Conservation (phyloP, 495 filamentous ascomycete species). For the Mycothermus thermophilus region DNA sequence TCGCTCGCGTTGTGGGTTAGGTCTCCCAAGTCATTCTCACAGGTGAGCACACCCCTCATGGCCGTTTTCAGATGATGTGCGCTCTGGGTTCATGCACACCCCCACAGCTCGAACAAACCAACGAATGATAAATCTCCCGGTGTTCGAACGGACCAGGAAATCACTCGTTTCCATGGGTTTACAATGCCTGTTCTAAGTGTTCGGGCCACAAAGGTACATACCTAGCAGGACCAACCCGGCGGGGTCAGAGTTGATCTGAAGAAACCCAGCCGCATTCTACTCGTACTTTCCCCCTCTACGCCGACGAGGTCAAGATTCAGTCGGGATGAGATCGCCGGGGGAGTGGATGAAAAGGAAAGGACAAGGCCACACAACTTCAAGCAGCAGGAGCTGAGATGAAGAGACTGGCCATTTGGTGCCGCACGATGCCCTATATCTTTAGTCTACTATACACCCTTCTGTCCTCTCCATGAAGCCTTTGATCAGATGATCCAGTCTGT, state of each 20-base stretch:
- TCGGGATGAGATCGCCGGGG: too few species aligned
- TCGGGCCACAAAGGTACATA: too few species aligned
- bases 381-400: conserved; percentile 13
- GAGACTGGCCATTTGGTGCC: conserved; percentile 5
- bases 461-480: conserved; percentile 5
- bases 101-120: conserved; percentile 2
- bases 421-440: conserved; percentile 16
- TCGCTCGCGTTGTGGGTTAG: too few species aligned
- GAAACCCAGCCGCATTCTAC: too few species aligned
- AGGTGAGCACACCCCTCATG: too few species aligned
- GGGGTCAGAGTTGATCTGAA: too few species aligned
- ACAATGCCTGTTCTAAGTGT: background rate
- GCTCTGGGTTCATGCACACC: conserved; percentile 13
- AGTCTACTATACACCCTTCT: conserved; percentile 17
- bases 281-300: too few species aligned
- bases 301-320: too few species aligned
- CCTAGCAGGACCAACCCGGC: too few species aligned
- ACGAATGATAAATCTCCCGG: conserved; percentile 4
- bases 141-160: background rate
- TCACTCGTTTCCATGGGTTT: background rate
- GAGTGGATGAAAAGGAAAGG: conserved; percentile 5
- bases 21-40: too few species aligned
- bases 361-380: too few species aligned
- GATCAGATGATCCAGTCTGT: background rate
- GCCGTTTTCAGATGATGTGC: conserved; percentile 11